Evolutionary conservation across 2,329 filamentous ascomycete species (phyloP).

Genomic region (Fusarium sp.): DNA sequence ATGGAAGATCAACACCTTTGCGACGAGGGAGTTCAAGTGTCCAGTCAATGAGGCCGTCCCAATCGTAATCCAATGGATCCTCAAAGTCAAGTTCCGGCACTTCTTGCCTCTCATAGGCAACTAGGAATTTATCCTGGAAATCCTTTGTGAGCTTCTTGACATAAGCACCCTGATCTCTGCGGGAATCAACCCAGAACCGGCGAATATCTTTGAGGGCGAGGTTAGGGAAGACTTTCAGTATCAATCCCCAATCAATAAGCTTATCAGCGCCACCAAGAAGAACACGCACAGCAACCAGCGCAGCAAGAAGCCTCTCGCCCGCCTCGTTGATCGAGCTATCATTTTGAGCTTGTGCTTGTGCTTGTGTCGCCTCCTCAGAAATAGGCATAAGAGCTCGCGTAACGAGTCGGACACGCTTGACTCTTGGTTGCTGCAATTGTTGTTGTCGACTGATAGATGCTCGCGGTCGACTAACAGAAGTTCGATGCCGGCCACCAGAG

Average conservation of each 20-base stretch:
- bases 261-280: conserved; percentile 73
- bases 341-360: conserved; percentile 6
- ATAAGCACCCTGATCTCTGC: conserved; percentile 65
- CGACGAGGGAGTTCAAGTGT: conserved; percentile 67
- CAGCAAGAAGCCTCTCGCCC: conserved; percentile 62
- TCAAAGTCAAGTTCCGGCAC: conserved; percentile 75
- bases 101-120: conserved; percentile 75
- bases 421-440: conserved; percentile 21
- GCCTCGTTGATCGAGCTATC: conserved; percentile 20
- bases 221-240: conserved; percentile 69
- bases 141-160: conserved; percentile 69
- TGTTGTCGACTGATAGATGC: conserved; percentile 21
- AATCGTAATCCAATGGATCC: conserved; percentile 76
- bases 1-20: conserved; percentile 65
- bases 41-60: conserved; percentile 77
- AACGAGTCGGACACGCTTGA: conserved; percentile 52
- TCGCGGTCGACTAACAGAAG: conserved; percentile 13
- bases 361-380: conserved; percentile 13
- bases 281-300: conserved; percentile 70
- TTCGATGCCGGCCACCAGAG: conserved; percentile 1
- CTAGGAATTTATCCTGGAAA: conserved; percentile 76
- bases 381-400: conserved; percentile 52
- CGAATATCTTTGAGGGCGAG: conserved; percentile 66
- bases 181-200: conserved; percentile 69
- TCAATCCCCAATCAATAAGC: conserved; percentile 72